These are phyloP conservation scores for Fusarium staphyleae DNA, from an alignment of 2,329 filamentous ascomycete genomes.

Conservation along the genomic window DNA sequence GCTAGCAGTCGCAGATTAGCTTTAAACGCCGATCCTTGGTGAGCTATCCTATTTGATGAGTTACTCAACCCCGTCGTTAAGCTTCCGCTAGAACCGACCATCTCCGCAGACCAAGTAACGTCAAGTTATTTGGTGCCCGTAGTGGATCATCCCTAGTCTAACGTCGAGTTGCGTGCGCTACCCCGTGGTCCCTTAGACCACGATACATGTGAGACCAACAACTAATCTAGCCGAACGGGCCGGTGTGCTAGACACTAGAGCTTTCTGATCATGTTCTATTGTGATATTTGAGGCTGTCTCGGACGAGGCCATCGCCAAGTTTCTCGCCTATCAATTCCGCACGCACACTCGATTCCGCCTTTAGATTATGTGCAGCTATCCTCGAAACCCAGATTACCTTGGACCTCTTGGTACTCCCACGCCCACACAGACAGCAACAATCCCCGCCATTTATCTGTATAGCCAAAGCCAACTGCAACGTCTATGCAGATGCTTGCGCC, in stretches of 20 bases:
- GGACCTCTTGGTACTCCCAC: not conserved
- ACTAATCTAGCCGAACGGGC: not conserved
- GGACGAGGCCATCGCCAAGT: not conserved
- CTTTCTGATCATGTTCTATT: not conserved
- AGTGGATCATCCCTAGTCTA: not conserved
- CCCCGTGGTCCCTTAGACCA: not conserved
- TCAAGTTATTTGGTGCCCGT: conserved; percentile 6
- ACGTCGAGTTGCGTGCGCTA: not conserved
- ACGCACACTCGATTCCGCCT: not conserved
- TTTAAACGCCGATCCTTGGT: no score
- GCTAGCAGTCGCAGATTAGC: conserved; percentile 1
- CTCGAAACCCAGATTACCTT: not conserved
- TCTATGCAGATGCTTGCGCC: not conserved
- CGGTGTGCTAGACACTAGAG: not conserved
- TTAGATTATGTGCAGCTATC: not conserved
- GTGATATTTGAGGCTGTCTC: not conserved
- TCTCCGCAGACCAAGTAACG: not conserved
- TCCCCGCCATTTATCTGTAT: not conserved
- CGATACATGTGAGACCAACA: conserved; percentile 9
- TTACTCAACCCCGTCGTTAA: no score
- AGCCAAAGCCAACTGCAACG: not conserved
- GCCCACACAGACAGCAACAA: not conserved
- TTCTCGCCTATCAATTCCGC: not conserved
- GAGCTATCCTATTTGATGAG: not conserved
- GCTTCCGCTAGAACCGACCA: conserved; percentile 9